Conservation (phyloP, 768 basidiomycete genomes). For the Kockovaella imperatae region DNA sequence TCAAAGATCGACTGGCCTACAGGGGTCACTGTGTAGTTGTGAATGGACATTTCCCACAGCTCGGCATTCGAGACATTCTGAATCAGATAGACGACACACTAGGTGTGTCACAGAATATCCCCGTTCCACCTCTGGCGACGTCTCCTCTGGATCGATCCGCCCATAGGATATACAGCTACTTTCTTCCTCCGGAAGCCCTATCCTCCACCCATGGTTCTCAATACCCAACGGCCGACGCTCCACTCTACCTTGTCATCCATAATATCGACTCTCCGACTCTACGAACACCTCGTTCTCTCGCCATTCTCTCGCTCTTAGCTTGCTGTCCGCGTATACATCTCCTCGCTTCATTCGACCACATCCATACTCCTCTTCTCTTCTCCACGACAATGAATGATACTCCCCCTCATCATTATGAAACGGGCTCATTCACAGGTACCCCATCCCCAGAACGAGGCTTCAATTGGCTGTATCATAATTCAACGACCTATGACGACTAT, state of each 20-base stretch:
- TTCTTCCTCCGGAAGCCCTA: slow-evolving; percentile 42
- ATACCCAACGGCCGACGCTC: slow-evolving; percentile 44
- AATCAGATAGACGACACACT: slow-evolving; percentile 45
- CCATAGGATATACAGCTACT: slow-evolving; percentile 60
- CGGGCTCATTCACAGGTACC: slow-evolving; percentile 48
- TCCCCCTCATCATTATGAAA: slow-evolving; percentile 20
- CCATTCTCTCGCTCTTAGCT: slow-evolving; percentile 64
- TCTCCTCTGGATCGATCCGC: slow-evolving; percentile 57
- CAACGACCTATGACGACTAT: slow-evolving; percentile 77
- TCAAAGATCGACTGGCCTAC: slow-evolving; percentile 52
- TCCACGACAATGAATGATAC: slow-evolving; percentile 47
- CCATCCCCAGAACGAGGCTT: slow-evolving; percentile 32
- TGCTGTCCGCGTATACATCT: slow-evolving; percentile 70
- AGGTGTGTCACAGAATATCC: slow-evolving; percentile 22
- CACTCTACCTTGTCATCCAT: slow-evolving; percentile 74
- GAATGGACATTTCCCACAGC: slow-evolving; percentile 67
- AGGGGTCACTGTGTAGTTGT: slow-evolving; percentile 66
- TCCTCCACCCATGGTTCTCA: slow-evolving; percentile 5
- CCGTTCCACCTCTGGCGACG: slow-evolving; percentile 17
- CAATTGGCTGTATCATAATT: slow-evolving; percentile 60
- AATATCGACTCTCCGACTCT: slow-evolving; percentile 74
- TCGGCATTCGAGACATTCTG: slow-evolving; percentile 60
- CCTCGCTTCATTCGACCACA: slow-evolving; percentile 76
- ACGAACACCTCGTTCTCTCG: slow-evolving; percentile 57
- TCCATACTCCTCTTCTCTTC: slow-evolving; percentile 78